Percentiles rank a stretch among this genome's conserved stretches.
Conservation (phyloP, 441 rosid species). For the California macrophylla region DNA sequence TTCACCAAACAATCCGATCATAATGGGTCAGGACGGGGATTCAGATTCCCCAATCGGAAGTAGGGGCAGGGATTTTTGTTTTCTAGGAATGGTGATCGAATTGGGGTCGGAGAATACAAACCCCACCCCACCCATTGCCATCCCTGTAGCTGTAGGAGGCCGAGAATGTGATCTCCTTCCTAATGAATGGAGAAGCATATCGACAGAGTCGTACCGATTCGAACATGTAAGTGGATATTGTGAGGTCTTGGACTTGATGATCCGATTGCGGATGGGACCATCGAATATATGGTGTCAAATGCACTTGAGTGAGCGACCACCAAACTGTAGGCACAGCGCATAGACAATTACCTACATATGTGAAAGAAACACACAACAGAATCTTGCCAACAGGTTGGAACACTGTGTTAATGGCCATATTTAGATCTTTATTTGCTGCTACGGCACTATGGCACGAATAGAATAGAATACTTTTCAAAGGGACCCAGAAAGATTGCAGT, state of each 20-base stretch:
- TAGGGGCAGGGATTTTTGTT: too few relatives aligned
- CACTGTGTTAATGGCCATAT: not conserved
- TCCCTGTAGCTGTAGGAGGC: too few relatives aligned
- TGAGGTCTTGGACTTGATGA: not conserved
- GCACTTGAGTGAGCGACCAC: not conserved
- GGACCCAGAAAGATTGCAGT: conserved; percentile 8
- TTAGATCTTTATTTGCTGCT: not conserved
- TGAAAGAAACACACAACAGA: conserved; percentile 1
- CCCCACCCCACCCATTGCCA: too few relatives aligned
- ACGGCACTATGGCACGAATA: not conserved
- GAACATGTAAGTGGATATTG: too few relatives aligned
- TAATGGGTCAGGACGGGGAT: too few relatives aligned
- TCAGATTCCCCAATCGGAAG: too few relatives aligned
- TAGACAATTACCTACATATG: not conserved
- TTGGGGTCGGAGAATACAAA: too few relatives aligned
- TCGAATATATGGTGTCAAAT: not conserved
- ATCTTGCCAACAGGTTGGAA: conserved; percentile 4
- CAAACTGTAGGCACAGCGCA: not conserved
- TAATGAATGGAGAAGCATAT: too few relatives aligned
- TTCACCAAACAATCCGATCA: too few relatives aligned
- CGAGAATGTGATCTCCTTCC: too few relatives aligned
- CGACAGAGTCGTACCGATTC: too few relatives aligned
- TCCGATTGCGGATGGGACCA: not conserved
- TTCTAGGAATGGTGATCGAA: too few relatives aligned
- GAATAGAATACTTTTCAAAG: not conserved